phyloP scores from a whole-genome alignment of 352 stramenopile species.

The Pythium sukuiense region DNA sequence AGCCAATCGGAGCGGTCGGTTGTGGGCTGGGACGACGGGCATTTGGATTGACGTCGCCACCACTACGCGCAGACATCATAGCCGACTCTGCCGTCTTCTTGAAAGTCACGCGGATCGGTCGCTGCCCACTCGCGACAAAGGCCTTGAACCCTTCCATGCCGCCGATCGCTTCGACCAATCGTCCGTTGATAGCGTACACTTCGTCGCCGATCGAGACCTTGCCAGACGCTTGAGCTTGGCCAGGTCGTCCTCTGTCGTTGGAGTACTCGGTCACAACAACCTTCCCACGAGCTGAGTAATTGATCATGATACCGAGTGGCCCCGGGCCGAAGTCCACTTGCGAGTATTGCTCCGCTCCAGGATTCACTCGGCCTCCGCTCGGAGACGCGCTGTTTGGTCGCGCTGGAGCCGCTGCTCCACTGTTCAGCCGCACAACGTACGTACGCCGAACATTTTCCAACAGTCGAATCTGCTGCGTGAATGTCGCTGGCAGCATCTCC shows the following conservation, averaged over 20 bases:
- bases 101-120: constrained; percentile 74
- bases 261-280: constrained; percentile 86
- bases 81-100: constrained; percentile 32
- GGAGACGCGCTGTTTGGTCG: neutral
- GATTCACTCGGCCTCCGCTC: neutral
- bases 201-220: constrained; percentile 75
- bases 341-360: constrained; percentile 36
- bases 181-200: constrained; percentile 77
- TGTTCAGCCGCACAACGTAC: constrained; percentile 17
- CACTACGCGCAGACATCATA: neutral
- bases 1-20: neutral
- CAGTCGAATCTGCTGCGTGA: constrained; percentile 70
- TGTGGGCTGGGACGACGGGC: constrained; percentile 8
- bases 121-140: constrained; percentile 53
- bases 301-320: constrained; percentile 82
- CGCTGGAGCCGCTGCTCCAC: neutral
- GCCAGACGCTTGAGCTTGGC: constrained; percentile 69
- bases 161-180: constrained; percentile 51
- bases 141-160: constrained; percentile 84
- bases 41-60: neutral
- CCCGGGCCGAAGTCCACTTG: constrained; percentile 71
- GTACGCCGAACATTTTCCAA: constrained; percentile 59
- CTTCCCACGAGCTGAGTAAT: constrained; percentile 68
- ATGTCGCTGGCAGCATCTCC: constrained; percentile 63
- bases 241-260: constrained; percentile 60